Conservation (phyloP, 129 eudicot species). For the Flaveria robusta region DNA sequence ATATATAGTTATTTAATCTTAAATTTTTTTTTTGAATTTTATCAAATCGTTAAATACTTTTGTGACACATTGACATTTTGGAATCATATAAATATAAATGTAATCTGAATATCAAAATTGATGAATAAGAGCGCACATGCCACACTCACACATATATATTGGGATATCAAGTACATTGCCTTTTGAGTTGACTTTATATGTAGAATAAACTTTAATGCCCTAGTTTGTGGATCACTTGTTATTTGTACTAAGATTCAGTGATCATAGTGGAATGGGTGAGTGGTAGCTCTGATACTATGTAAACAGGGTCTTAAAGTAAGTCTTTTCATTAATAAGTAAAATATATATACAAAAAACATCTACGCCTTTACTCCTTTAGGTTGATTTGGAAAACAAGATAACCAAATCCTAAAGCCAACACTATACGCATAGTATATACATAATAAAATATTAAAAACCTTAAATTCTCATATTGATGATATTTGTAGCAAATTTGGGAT, state of each 20-base stretch:
- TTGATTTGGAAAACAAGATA: neutral
- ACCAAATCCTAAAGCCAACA: neutral
- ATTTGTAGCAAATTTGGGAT: too few species aligned
- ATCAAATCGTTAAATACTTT: neutral
- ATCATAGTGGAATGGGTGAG: too few species aligned
- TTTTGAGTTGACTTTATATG: too few species aligned
- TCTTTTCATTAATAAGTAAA: too few species aligned
- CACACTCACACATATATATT: neutral
- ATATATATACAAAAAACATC: neutral
- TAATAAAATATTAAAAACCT: neutral
- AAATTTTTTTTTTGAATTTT: neutral
- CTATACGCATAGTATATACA: neutral
- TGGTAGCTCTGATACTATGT: too few species aligned
- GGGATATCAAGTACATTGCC: neutral
- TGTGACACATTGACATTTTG: conserved; percentile 11
- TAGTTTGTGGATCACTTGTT: too few species aligned
- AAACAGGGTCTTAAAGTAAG: too few species aligned
- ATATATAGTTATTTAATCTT: too few species aligned
- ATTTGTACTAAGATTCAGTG: too few species aligned
- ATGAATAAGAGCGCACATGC: neutral
- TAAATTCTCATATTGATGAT: neutral
- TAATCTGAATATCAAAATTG: conserved; percentile 1
- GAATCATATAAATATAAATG: too few species aligned
- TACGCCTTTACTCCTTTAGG: neutral
- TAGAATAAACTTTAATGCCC: too few species aligned